Evolutionary conservation across 495 filamentous ascomycete species (phyloP).

Genomic region (Daldinia caldariorum): DNA sequence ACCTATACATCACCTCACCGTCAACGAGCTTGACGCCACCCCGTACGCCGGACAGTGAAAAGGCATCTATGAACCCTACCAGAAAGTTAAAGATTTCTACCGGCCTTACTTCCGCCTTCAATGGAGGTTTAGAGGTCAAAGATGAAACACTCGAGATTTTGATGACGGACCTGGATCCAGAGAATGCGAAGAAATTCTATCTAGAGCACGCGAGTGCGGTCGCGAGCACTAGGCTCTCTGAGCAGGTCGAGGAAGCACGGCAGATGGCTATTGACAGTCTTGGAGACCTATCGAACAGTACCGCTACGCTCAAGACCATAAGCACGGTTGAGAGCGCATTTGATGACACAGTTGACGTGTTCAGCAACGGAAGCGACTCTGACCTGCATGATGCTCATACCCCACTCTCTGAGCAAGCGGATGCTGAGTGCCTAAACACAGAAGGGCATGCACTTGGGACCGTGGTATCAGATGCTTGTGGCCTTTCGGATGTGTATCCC

Average conservation of each 20-base stretch:
- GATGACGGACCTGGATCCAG: conserved; percentile 96
- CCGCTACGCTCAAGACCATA: conserved; percentile 49
- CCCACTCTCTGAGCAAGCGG: conserved; percentile 63
- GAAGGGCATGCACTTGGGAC: conserved; percentile 95
- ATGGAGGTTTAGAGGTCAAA: conserved; percentile 54
- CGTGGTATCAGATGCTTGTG: conserved; percentile 90
- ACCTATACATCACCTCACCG: conserved; percentile 93
- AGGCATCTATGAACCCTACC: conserved; percentile 49
- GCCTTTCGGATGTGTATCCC: conserved; percentile 90
- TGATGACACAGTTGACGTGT: conserved; percentile 77
- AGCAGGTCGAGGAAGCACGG: conserved; percentile 66
- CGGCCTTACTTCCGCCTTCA: conserved; percentile 68
- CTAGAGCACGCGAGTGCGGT: conserved; percentile 90
- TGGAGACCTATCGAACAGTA: conserved; percentile 59
- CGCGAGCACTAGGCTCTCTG: conserved; percentile 79
- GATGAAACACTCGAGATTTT: conserved; percentile 98
- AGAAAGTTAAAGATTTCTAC: conserved; percentile 63
- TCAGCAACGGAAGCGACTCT: conserved; percentile 74
- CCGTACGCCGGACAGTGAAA: conserved; percentile 68
- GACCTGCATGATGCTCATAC: conserved; percentile 69
- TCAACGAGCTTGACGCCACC: conserved; percentile 84
- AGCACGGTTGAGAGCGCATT: conserved; percentile 40
- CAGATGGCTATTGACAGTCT: conserved; percentile 62
- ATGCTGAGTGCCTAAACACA: conserved; percentile 80
- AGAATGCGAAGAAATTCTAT: conserved; percentile 96